Evolutionary conservation across 768 basidiomycete species (phyloP), one percentile per base, ranked within the genome.

Genomic region (Phlegmacium glaucopus): DNA sequence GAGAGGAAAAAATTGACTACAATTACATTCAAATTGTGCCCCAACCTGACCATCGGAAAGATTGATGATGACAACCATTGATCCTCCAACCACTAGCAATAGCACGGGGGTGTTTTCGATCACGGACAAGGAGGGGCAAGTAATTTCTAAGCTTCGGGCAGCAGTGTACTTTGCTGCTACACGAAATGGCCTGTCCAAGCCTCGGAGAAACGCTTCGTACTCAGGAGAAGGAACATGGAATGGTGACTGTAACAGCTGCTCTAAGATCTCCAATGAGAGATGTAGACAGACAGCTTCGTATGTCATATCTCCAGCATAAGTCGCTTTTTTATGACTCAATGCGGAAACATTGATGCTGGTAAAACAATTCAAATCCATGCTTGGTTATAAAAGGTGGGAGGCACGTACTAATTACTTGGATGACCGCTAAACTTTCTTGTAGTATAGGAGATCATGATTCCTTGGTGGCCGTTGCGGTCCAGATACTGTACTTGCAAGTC

Each of bases 401-500:
- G 22, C 22, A 22, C 22, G 22, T 22, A 39, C 27, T 6, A 56
- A 58, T 44, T 25, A 64, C 59, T 53, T 47, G 29, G 37, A 15
- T 2, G 61, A 22, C 22, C 22, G 5, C 57, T 51, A 46, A 65
- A 70, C 17, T 58, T 68, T 39, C 78, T 64, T 9, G 73, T 67
- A 3, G 74, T 59, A 57, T 74, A 84, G 0, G 78, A 74, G 17
- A 87, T 76, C 62, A 79, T 72, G 34, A 87, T 77, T 6, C 80
- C 82, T 15, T 57, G 66, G 56, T 53, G 58, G 41, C 49, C 74
- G 52, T 58, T 62, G 58, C 72, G 64, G 16, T 66, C 68, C 72
- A 81, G 75, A 53, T 83, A 86, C 56, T 78, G 80, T 18, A 82
- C 85, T 52, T 78, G 73, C 3, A 88, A 51, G 41, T 75, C 67